Percentiles rank a stretch among this genome's conserved stretches.
Evolutionary conservation across 768 basidiomycete genomes (phyloP).

Genomic region (Leccinum rimulosum): DNA sequence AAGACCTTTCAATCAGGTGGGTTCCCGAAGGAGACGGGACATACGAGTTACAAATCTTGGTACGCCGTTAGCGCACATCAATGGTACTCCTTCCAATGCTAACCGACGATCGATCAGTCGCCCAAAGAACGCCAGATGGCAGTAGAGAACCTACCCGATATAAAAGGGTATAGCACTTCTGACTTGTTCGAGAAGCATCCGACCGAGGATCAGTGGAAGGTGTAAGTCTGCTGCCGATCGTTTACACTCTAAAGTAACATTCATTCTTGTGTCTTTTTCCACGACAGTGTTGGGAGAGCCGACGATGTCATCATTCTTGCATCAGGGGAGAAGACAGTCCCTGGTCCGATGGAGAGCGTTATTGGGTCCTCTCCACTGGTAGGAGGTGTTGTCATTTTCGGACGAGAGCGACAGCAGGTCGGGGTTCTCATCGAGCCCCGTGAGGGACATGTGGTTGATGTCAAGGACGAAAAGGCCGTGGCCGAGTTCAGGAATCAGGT

Average conservation of each 20-base stretch:
- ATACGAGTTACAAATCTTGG: constrained; percentile 40
- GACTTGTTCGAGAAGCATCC: constrained; percentile 48
- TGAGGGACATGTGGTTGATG: constrained; percentile 17
- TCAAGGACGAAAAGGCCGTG: constrained; percentile 21
- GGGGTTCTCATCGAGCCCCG: constrained; percentile 35
- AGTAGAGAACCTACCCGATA: constrained; percentile 37
- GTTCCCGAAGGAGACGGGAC: constrained; percentile 32
- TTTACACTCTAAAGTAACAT: background rate
- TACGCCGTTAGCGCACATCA: constrained; percentile 7
- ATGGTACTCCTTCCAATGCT: background rate
- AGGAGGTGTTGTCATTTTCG: constrained; percentile 33
- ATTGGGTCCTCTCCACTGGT: constrained; percentile 24
- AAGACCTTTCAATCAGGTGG: constrained; percentile 26
- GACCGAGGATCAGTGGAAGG: constrained; percentile 37
- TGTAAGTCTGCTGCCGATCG: constrained; percentile 15
- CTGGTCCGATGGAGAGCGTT: constrained; percentile 26
- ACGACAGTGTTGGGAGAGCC: constrained; percentile 32
- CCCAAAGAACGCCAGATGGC: constrained; percentile 4
- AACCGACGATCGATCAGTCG: background rate
- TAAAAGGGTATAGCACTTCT: constrained; percentile 39
- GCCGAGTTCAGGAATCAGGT: constrained; percentile 30
- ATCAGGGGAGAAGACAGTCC: constrained; percentile 24
- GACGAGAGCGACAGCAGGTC: constrained; percentile 30
- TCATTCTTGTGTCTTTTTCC: background rate
- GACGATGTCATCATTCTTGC: constrained; percentile 34